Evolutionary conservation across 2,329 filamentous ascomycete species (phyloP).

Genomic region (Pseudopithomyces maydicus): DNA sequence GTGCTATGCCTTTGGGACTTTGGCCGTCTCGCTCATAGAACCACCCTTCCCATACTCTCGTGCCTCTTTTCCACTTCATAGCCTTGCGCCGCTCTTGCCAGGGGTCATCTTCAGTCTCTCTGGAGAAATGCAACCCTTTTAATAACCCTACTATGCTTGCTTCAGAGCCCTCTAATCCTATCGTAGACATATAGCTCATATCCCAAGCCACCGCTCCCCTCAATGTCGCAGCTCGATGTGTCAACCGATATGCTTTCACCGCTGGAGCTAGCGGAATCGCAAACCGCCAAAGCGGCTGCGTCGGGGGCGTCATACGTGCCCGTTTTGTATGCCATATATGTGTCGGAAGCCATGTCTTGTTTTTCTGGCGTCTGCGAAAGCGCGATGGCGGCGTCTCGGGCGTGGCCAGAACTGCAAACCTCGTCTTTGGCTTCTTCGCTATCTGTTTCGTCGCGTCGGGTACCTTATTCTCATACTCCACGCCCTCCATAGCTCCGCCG

Average conservation of each 20-base stretch:
- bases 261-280: conserved; percentile 83
- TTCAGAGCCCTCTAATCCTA: conserved; percentile 73
- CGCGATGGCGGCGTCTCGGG: conserved; percentile 66
- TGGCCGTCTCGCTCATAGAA: conserved; percentile 59
- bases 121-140: conserved; percentile 61
- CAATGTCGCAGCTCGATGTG: conserved; percentile 76
- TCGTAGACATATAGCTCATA: conserved; percentile 89
- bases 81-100: conserved; percentile 62
- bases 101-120: conserved; percentile 58
- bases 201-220: conserved; percentile 88
- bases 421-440: conserved; percentile 65
- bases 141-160: conserved; percentile 70
- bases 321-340: conserved; percentile 94
- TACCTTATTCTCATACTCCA: conserved; percentile 25
- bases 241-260: conserved; percentile 86
- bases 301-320: conserved; percentile 82
- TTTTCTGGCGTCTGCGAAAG: conserved; percentile 81
- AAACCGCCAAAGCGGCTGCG: conserved; percentile 86
- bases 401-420: conserved; percentile 71
- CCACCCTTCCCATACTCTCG: conserved; percentile 63
- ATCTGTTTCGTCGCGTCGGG: conserved; percentile 11
- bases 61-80: conserved; percentile 72
- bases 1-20: conserved; percentile 66
- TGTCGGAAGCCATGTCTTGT: conserved; percentile 94
- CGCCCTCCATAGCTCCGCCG: conserved; percentile 37